Evolutionary conservation across 2,329 filamentous ascomycete species (phyloP), one percentile per base, ranked within the genome.

Genomic region (Microdochium bolleyi): DNA sequence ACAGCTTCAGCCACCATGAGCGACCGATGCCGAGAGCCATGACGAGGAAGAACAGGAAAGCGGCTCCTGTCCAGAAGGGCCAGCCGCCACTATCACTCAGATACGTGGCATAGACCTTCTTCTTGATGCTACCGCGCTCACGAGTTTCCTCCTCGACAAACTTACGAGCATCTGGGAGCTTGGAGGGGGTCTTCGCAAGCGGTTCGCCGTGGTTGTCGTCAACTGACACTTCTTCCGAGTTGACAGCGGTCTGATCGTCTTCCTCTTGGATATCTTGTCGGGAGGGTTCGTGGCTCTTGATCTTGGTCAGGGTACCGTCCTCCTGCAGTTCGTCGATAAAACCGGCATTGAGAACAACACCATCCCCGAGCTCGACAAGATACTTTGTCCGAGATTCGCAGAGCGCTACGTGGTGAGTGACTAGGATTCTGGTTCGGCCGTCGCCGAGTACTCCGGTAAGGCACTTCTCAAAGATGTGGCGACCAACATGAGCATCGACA

Each of bases 401-500:
- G 1, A 92, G 75, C 2, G 81, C 81, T 21, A 91, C 84, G 60
- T 92, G 88, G 62, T 94, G 89, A 0, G 89, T 94, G 24, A 91
- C 89, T 3, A 94, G 71, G 49, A 94, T 88, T 27, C 88, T 74
- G 1, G 89, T 94, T 52, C 89, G 74, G 0, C 82, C 84, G 22
- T 75, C 68, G 55, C 85, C 85, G 9, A 92, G 75, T 50, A 87
- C 80, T 4, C 88, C 88, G 2, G 80, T 84, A 2, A 92, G 73
- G 55, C 85, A 90, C 53, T 88, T 79, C 57, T 92, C 87, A 58
- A 88, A 90, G 49, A 92, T 84, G 60, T 89, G 86, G 25, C 87
- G 80, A 16, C 88, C 89, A 27, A 91, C 88, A 61, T 92, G 87
- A 2, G 88, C 85, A 66, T 95, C 89, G 9, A 94, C 82, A 10